A percentile compares a stretch with the other conserved stretches of the same genome.
Conservation (phyloP, 345 rosid species). For the Acer negundo region DNA sequence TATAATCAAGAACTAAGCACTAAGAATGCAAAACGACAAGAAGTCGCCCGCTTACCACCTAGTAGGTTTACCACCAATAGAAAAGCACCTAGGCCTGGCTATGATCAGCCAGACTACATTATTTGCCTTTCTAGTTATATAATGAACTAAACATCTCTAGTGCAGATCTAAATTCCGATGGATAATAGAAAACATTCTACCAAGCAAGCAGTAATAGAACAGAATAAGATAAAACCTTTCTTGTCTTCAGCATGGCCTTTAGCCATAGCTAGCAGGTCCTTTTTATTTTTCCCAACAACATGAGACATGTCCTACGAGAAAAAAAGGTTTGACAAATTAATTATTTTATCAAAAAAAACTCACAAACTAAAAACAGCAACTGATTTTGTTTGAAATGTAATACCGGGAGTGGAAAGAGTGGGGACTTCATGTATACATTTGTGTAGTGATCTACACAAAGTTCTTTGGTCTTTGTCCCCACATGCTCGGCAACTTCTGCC, state of each 20-base stretch:
- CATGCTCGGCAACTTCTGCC: slow-evolving; percentile 97
- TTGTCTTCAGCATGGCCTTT: slow-evolving; percentile 82
- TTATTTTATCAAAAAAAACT: background rate
- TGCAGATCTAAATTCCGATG: background rate
- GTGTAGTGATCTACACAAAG: slow-evolving; percentile 78
- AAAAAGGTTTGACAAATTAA: slow-evolving; percentile 4
- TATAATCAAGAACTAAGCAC: background rate
- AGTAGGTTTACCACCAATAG: background rate
- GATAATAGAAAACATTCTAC: background rate
- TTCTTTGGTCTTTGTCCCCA: slow-evolving; percentile 95
- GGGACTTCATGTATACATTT: slow-evolving; percentile 77
- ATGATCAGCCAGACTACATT: background rate
- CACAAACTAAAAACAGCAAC: slow-evolving; percentile 2
- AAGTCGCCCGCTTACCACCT: background rate
- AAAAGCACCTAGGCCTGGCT: background rate
- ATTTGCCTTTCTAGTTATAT: background rate
- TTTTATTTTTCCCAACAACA: slow-evolving; percentile 87
- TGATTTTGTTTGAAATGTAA: slow-evolving; percentile 25
- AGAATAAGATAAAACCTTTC: slow-evolving; percentile 54
- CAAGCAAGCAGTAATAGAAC: slow-evolving; percentile 13
- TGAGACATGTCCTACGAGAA: slow-evolving; percentile 86
- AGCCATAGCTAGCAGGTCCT: slow-evolving; percentile 98
- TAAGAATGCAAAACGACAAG: background rate
- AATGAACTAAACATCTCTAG: background rate
- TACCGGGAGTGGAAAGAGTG: slow-evolving; percentile 93